A percentile compares a stretch with the other conserved stretches of the same genome.
Evolutionary conservation across 139 green algal species (phyloP).

Genomic region (Chlorella sp.): DNA sequence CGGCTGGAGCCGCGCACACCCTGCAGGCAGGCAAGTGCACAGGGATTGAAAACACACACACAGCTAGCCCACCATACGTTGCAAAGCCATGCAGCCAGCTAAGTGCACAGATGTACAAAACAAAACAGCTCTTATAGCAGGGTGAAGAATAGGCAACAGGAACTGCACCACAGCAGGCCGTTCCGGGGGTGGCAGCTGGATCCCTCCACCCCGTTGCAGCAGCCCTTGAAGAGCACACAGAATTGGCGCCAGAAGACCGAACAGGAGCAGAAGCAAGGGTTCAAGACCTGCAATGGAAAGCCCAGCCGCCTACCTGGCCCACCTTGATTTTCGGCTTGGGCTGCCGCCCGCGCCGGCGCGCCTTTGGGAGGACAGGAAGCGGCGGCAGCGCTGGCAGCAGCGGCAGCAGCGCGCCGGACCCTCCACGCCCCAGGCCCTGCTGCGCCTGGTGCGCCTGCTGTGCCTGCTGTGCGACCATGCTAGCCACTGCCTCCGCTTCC

Average conservation of each 20-base stretch:
- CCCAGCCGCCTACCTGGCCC: not conserved
- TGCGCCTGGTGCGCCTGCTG: not conserved
- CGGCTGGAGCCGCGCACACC: constrained; percentile 8
- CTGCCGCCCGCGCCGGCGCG: not conserved
- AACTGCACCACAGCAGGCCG: too few species aligned
- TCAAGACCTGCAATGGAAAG: too few species aligned
- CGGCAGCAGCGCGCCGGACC: not conserved
- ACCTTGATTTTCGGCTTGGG: not conserved
- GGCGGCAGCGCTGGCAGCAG: not conserved
- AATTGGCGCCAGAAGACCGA: not conserved
- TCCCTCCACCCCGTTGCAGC: too few species aligned
- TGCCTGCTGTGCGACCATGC: not conserved
- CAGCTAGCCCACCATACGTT: too few species aligned
- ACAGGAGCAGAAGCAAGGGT: not conserved
- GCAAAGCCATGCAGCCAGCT: too few species aligned
- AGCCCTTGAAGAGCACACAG: not conserved
- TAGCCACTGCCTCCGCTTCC: not conserved
- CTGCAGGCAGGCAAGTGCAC: too few species aligned
- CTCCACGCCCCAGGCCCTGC: too few species aligned
- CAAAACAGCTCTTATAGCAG: too few species aligned
- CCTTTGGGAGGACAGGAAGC: not conserved
- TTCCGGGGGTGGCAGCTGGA: too few species aligned
- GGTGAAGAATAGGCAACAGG: too few species aligned
- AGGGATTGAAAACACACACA: too few species aligned
- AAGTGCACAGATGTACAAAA: too few species aligned